phyloP scores from a whole-genome alignment of 257 asterid genomes.

The Penstemon newberryi region DNA sequence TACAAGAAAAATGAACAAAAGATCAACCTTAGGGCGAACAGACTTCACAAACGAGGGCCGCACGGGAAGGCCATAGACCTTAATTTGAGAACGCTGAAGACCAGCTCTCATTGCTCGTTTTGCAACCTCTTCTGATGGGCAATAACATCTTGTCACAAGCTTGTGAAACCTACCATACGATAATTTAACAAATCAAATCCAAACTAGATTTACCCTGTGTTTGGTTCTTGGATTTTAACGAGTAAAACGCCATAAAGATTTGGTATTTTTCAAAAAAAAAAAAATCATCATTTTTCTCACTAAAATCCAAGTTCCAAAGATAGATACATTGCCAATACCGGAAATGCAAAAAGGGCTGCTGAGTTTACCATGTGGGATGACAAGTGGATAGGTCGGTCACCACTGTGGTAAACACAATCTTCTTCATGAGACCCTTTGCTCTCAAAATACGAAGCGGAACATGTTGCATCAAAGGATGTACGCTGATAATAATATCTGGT shows the following conservation, averaged over 20 bases:
- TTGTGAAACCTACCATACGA: conserved; percentile 86
- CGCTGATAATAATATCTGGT: conserved; percentile 95
- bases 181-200: conserved; percentile 27
- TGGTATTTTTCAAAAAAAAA: too few species aligned
- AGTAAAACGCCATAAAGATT: too few species aligned
- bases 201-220: background rate
- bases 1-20: background rate
- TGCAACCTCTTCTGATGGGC: conserved; percentile 96
- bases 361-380: conserved; percentile 91
- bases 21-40: conserved; percentile 72
- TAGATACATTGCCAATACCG: background rate
- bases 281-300: too few species aligned
- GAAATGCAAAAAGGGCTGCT: conserved; percentile 25
- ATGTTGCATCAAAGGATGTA: conserved; percentile 98
- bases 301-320: too few species aligned
- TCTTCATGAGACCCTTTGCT: conserved; percentile 85
- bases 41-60: conserved; percentile 95
- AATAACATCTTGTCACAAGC: conserved; percentile 94
- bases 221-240: too few species aligned
- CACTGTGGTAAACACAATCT: conserved; percentile 94
- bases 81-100: conserved; percentile 73
- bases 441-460: conserved; percentile 95
- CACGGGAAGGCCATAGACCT: conserved; percentile 95
- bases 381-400: conserved; percentile 91
- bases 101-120: conserved; percentile 97